Percentiles rank a stretch among this genome's conserved stretches.
These are phyloP conservation scores for Quercus mongolica DNA, from an alignment of 306 rosid species.

Conservation along the genomic window DNA sequence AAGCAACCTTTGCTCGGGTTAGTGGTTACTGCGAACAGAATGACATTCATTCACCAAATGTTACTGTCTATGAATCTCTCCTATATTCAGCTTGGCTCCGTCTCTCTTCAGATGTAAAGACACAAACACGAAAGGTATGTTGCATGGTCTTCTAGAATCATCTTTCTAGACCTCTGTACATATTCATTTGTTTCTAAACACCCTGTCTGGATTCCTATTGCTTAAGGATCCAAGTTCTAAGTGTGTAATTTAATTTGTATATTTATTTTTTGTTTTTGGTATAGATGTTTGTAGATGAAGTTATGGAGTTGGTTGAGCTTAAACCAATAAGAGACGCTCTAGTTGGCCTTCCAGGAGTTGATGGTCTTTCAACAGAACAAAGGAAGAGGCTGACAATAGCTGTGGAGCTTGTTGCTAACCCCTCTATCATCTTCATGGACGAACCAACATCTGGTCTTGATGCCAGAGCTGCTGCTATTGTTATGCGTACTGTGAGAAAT, in stretches of 20 bases:
- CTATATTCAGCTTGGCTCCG: constrained; percentile 71
- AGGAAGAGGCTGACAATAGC: constrained; percentile 89
- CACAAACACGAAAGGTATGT: constrained; percentile 39
- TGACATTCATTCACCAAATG: constrained; percentile 68
- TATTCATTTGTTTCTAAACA: background rate
- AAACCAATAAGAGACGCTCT: constrained; percentile 49
- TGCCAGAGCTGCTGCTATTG: constrained; percentile 92
- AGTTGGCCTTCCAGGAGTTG: constrained; percentile 82
- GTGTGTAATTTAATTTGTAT: background rate
- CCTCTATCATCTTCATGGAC: constrained; percentile 89
- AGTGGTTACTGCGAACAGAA: constrained; percentile 77
- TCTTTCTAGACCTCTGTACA: background rate
- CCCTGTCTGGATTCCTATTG: background rate
- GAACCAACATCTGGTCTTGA: constrained; percentile 93
- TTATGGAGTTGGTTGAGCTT: constrained; percentile 71
- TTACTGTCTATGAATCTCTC: constrained; percentile 62
- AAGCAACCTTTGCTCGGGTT: constrained; percentile 56
- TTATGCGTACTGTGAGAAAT: constrained; percentile 85
- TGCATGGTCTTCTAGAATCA: background rate
- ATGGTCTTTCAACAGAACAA: constrained; percentile 83
- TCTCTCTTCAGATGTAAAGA: constrained; percentile 36
- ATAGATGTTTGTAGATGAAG: constrained; percentile 65
- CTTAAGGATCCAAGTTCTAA: background rate
- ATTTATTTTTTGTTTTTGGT: background rate
- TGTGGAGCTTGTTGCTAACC: constrained; percentile 86